These are phyloP conservation scores for Gossypium sturtianum DNA, from an alignment of 345 rosid species.

Conservation along the genomic window DNA sequence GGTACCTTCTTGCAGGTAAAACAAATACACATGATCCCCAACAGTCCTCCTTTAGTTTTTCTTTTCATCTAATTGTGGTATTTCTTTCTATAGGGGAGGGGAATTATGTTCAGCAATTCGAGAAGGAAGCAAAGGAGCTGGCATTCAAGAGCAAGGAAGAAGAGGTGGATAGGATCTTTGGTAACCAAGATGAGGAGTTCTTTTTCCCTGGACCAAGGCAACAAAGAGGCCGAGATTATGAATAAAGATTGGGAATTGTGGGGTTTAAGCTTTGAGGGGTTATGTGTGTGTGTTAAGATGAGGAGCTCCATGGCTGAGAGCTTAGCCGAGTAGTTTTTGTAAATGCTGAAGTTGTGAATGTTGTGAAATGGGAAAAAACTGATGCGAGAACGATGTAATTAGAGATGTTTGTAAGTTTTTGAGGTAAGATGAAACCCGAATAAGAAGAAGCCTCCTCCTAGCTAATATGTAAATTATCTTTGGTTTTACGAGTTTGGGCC, in stretches of 20 bases:
- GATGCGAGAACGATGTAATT: not conserved
- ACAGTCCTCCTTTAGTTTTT: not conserved
- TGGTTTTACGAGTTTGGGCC: too few relatives aligned
- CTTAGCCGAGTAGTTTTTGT: not conserved
- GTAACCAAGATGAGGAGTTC: conserved; percentile 35
- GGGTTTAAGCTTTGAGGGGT: not conserved
- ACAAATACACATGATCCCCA: not conserved
- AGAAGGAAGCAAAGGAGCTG: conserved; percentile 39
- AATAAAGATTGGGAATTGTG: not conserved
- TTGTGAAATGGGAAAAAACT: not conserved
- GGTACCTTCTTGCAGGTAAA: conserved; percentile 35
- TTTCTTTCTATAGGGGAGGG: conserved; percentile 12
- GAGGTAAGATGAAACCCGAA: too few relatives aligned
- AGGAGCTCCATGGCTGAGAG: not conserved
- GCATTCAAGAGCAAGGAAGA: conserved; percentile 26
- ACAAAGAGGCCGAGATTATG: not conserved
- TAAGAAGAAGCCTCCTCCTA: too few relatives aligned
- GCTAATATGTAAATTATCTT: too few relatives aligned
- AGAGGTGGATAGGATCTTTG: conserved; percentile 33
- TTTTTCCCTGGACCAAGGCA: conserved; percentile 41
- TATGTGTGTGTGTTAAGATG: not conserved
- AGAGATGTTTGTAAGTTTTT: not conserved
- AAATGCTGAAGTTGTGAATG: not conserved
- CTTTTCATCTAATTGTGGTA: not conserved
- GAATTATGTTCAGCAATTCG: conserved; percentile 28